Evolutionary conservation across 1,139 yeast species (phyloP), one percentile per base, ranked within the genome.

Genomic region (Blastobotrys raffinosifermentans): DNA sequence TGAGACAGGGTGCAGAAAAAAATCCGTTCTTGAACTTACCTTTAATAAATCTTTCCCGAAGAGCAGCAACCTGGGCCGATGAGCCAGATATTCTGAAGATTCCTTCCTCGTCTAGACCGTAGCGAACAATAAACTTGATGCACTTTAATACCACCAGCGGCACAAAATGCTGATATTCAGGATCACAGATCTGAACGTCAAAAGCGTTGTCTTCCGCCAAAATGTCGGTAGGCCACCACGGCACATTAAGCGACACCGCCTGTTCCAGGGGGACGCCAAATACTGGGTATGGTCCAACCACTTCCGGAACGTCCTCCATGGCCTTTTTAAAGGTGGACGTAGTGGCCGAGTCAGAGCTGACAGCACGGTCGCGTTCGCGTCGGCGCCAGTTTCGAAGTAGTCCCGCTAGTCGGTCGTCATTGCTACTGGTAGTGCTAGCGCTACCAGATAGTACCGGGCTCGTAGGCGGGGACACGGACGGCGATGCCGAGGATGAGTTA

Each of bases 21-120:
- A 20, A 19, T n/a, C 15, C 18, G 13, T 10, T 15, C 34, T 25
- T 20, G n/a, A 5, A 39, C 43, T 31, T 43, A 44, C 49, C 43
- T 60, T 48, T n/a, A 54, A 84, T 86, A 53, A 85, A 80, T 25
- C 73, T 74, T 14, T 67, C 64, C 51, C 76, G 79, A 43, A 83
- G 64, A 19, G 72, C 65, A 43, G 68, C 72, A 43, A 85, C 73
- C 39, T 83, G 83, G 38, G 79, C 76, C 19, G 79, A 64, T 1
- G 93, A 80, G 0, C 94, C 85, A 50, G 91, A 81, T 46, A 83
- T 77, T 61, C 95, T 71, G 58, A 85, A 85, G 19, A 85, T 66
- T 19, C 95, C 95, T 44, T 83, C 83, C 55, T 84, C 94, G 48
- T 78, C 78, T 16, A 84, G 53, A 0, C 94, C 94, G 29, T 48